Evolutionary conservation across 106 monocot species (phyloP).

Genomic region (Allium cepa): DNA sequence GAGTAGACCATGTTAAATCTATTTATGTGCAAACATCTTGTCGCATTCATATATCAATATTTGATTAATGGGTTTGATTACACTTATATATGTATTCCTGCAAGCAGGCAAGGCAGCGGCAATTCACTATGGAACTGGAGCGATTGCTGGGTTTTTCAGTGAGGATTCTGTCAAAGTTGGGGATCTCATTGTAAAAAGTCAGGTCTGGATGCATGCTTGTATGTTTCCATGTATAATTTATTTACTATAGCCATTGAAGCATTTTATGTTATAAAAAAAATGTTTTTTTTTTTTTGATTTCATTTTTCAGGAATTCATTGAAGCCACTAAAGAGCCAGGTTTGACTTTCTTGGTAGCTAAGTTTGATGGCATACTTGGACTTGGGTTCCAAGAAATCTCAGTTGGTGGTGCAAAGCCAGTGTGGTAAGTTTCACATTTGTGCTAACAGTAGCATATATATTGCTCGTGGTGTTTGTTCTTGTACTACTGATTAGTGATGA

Average conservation of each 20-base stretch:
- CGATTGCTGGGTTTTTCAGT: slow-evolving; percentile 76
- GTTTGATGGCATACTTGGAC: slow-evolving; percentile 67
- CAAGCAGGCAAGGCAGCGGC: slow-evolving; percentile 61
- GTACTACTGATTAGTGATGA: no score
- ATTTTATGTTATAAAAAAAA: no score
- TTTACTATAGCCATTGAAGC: no score
- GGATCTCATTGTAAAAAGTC: slow-evolving; percentile 60
- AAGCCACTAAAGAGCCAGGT: slow-evolving; percentile 51
- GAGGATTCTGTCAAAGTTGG: slow-evolving; percentile 67
- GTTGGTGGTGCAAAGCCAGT: slow-evolving; percentile 41
- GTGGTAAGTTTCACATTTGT: slow-evolving; percentile 25
- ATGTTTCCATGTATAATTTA: no score
- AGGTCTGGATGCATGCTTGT: slow-evolving; percentile 29
- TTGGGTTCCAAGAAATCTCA: slow-evolving; percentile 63
- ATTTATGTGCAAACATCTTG: no score
- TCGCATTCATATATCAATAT: no score
- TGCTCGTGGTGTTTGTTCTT: no score
- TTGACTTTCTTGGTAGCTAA: slow-evolving; percentile 51
- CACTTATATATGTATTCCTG: neutral
- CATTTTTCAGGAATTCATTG: slow-evolving; percentile 42
- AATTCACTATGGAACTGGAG: slow-evolving; percentile 84
- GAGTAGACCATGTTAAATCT: no score
- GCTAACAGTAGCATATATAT: no score
- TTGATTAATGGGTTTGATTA: no score
- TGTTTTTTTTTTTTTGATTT: neutral